Evolutionary conservation across 2,329 filamentous ascomycete species (phyloP).

Genomic region (Alternaria brassicae): DNA sequence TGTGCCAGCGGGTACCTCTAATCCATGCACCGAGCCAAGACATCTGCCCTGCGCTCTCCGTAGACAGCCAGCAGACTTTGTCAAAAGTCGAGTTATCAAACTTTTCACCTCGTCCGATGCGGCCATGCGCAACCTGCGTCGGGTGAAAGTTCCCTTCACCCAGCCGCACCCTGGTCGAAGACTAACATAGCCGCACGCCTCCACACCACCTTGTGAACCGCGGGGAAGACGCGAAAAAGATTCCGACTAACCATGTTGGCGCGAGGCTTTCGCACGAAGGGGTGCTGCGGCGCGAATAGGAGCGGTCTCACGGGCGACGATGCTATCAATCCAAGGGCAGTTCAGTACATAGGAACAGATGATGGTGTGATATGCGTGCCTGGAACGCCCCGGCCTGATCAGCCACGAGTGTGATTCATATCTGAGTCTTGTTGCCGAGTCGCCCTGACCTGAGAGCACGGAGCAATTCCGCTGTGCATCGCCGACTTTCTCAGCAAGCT

Average conservation of each 20-base stretch:
- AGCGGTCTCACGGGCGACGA: conserved; percentile 5
- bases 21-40: conserved; percentile 9
- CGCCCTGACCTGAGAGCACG: conserved; percentile 1
- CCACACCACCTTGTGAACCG: conserved; percentile 19
- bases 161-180: conserved; percentile 16
- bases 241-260: conserved; percentile 22
- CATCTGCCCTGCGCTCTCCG: neutral
- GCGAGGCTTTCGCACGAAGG: conserved; percentile 35
- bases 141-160: conserved; percentile 42
- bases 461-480: conserved; percentile 2
- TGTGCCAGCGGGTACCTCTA: conserved; percentile 3
- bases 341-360: conserved; percentile 10
- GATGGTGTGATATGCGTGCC: conserved; percentile 21
- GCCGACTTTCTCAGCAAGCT: neutral
- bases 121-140: conserved; percentile 27
- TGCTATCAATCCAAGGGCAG: conserved; percentile 3
- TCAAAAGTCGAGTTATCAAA: neutral
- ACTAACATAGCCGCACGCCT: conserved; percentile 18
- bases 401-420: neutral
- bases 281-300: conserved; percentile 21
- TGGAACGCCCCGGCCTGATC: neutral
- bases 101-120: conserved; percentile 26
- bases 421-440: conserved; percentile 1
- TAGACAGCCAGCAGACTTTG: neutral
- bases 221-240: conserved; percentile 25